phyloP scores from a whole-genome alignment of 345 rosid genomes.

The Excoecaria agallocha region DNA sequence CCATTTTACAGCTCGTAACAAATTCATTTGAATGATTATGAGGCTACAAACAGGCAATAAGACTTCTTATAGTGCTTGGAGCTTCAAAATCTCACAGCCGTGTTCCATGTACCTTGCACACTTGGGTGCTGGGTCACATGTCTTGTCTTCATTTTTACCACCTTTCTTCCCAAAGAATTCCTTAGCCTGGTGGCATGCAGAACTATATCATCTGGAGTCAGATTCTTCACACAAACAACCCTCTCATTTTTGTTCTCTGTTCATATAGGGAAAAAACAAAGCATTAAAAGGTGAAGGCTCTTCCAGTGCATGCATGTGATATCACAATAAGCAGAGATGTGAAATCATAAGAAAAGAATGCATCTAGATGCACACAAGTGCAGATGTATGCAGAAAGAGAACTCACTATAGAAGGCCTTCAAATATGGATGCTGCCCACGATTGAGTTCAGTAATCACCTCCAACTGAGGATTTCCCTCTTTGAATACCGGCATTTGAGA shows the following conservation, averaged over 20 bases:
- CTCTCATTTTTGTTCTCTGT: constrained; percentile 71
- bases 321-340: too few species aligned
- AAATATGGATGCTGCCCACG: constrained; percentile 84
- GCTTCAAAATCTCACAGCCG: constrained; percentile 30
- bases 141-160: constrained; percentile 67
- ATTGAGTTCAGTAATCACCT: constrained; percentile 63
- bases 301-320: neutral
- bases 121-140: constrained; percentile 78
- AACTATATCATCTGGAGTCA: constrained; percentile 62
- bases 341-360: neutral
- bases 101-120: constrained; percentile 90
- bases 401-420: constrained; percentile 79
- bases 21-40: too few species aligned
- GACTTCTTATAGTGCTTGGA: too few species aligned
- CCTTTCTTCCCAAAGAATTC: constrained; percentile 79
- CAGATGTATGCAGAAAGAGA: neutral
- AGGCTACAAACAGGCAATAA: too few species aligned
- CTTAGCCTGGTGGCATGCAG: constrained; percentile 68
- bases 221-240: constrained; percentile 85
- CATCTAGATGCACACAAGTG: too few species aligned
- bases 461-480: constrained; percentile 73
- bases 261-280: neutral
- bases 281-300: neutral
- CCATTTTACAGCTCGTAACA: too few species aligned
- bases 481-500: constrained; percentile 59